Conservation (phyloP, 768 basidiomycete genomes). For the Naganishia antarctica region DNA sequence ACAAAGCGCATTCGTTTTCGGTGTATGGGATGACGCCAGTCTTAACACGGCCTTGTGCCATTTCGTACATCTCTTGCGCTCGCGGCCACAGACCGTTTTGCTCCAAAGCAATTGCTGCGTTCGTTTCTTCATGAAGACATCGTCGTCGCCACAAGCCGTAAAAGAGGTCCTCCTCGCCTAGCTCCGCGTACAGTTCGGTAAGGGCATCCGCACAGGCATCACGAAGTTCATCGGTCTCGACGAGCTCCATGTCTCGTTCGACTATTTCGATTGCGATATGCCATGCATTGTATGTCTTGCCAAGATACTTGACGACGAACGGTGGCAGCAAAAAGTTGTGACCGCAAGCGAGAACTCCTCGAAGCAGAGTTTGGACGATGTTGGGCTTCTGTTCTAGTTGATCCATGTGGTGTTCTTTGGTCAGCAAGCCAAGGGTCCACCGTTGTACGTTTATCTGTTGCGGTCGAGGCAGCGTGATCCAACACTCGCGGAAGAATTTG, state of each 20-base stretch:
- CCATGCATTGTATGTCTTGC: conserved; percentile 96
- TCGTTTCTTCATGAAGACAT: conserved; percentile 81
- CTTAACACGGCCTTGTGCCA: conserved; percentile 78
- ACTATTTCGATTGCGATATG: conserved; percentile 82
- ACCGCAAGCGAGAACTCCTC: conserved; percentile 74
- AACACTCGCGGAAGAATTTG: conserved; percentile 75
- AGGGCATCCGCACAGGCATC: conserved; percentile 85
- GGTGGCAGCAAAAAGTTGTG: conserved; percentile 87
- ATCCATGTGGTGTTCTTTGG: conserved; percentile 86
- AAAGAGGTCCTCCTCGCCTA: conserved; percentile 94
- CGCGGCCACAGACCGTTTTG: conserved; percentile 97
- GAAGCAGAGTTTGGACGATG: conserved; percentile 82
- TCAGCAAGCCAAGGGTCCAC: conserved; percentile 80
- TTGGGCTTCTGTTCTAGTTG: conserved; percentile 87
- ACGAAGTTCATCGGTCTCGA: conserved; percentile 70
- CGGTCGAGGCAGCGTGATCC: conserved; percentile 75
- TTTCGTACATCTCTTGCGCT: conserved; percentile 80
- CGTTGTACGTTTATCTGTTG: conserved; percentile 86
- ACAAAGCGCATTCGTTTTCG: conserved; percentile 91
- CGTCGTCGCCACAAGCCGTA: conserved; percentile 93
- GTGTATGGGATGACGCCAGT: conserved; percentile 78
- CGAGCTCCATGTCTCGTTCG: conserved; percentile 68
- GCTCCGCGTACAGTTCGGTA: conserved; percentile 89
- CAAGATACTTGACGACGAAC: conserved; percentile 89
- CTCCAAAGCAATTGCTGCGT: conserved; percentile 75